Evolutionary conservation across 805 yeast genomes (phyloP).

Genomic region (Candida silvicultrix): DNA sequence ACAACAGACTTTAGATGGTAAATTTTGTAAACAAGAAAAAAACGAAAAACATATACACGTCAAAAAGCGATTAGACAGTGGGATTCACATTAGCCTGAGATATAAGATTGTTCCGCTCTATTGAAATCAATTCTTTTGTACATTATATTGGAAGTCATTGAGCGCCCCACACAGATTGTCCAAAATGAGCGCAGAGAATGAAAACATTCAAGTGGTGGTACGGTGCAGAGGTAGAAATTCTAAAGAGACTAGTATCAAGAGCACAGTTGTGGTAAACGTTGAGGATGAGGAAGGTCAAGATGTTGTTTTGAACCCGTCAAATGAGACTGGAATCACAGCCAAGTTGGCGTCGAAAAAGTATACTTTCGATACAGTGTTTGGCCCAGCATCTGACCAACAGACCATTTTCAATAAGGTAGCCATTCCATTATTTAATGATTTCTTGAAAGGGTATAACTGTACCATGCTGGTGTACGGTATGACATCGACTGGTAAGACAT

Average conservation of each 20-base stretch:
- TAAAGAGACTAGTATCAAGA: conserved; percentile 49
- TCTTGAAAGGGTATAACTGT: conserved; percentile 71
- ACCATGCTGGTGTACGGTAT: conserved; percentile 87
- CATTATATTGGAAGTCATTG: too few relatives aligned
- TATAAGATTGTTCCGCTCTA: too few relatives aligned
- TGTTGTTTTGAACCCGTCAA: conserved; percentile 38
- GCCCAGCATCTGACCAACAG: conserved; percentile 72
- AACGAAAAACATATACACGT: background rate
- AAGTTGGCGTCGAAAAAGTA: conserved; percentile 49
- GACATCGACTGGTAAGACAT: conserved; percentile 88
- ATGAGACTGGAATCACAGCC: conserved; percentile 31
- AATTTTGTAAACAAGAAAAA: conserved; percentile 1
- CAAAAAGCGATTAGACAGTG: background rate
- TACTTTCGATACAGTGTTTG: conserved; percentile 75
- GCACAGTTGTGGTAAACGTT: conserved; percentile 55
- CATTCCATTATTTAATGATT: conserved; percentile 54
- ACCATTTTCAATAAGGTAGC: conserved; percentile 64
- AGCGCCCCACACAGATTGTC: too few relatives aligned
- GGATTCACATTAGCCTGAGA: too few relatives aligned
- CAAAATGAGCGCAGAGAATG: conserved; percentile 23
- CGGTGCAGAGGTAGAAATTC: conserved; percentile 58
- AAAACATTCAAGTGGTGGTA: conserved; percentile 56
- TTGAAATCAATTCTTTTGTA: too few relatives aligned
- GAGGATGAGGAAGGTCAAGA: conserved; percentile 40
- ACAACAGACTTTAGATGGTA: background rate